Percentiles rank a stretch among this genome's conserved stretches.
Evolutionary conservation across 2,329 filamentous ascomycete species (phyloP).

Genomic region (Fusarium mexicanum): DNA sequence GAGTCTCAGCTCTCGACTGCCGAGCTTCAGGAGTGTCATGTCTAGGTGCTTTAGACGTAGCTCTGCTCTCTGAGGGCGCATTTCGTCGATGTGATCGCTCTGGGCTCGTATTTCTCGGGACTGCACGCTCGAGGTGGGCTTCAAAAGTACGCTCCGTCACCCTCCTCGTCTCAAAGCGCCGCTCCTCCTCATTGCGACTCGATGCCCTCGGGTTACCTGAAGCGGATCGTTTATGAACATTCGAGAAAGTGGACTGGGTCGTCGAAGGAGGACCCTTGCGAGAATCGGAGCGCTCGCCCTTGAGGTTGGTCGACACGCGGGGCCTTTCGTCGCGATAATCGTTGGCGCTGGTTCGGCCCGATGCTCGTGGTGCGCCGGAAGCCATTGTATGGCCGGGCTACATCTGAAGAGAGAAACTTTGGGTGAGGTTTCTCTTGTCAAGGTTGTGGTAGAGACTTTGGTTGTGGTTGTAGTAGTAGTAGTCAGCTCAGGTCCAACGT

Average conservation of each 20-base stretch:
- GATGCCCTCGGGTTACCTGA: slow-evolving; percentile 65
- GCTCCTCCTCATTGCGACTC: slow-evolving; percentile 56
- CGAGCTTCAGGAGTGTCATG: slow-evolving; percentile 57
- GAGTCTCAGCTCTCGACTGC: slow-evolving; percentile 55
- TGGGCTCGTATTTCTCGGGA: slow-evolving; percentile 67
- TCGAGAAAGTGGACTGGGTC: slow-evolving; percentile 48
- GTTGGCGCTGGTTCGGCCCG: slow-evolving; percentile 56
- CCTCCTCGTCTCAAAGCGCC: slow-evolving; percentile 62
- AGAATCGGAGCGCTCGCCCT: slow-evolving; percentile 49
- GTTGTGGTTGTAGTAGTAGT: slow-evolving; percentile 8
- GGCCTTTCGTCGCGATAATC: slow-evolving; percentile 48
- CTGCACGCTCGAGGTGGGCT: slow-evolving; percentile 70
- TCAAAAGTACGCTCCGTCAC: slow-evolving; percentile 65
- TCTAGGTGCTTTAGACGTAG: slow-evolving; percentile 50
- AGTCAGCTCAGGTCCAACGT: background rate
- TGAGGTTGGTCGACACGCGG: slow-evolving; percentile 49
- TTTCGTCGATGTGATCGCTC: slow-evolving; percentile 60
- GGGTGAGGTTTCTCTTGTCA: background rate
- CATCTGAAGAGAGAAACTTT: slow-evolving; percentile 44
- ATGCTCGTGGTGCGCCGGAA: slow-evolving; percentile 53
- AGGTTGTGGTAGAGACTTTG: background rate
- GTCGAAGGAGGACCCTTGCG: slow-evolving; percentile 51
- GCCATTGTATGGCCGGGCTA: slow-evolving; percentile 53
- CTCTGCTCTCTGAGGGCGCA: slow-evolving; percentile 50
- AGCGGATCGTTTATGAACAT: slow-evolving; percentile 63